Evolutionary conservation across 163 green algal genomes (phyloP), one percentile per base, ranked within the genome.

Genomic region (Prototheca stagnorum): DNA sequence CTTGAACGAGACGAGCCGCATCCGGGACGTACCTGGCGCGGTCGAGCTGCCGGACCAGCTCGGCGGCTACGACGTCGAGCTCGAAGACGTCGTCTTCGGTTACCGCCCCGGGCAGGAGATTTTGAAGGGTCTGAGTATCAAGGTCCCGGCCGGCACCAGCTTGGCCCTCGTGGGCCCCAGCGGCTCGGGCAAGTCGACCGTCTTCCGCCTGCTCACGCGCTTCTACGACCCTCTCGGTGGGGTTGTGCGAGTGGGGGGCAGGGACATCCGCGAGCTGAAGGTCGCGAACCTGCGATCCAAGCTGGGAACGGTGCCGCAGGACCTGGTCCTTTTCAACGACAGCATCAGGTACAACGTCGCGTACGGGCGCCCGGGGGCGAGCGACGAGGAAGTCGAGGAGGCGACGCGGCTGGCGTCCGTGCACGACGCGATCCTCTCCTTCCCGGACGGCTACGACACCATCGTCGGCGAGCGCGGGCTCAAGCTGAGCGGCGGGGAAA

Each of bases 171-270:
- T 98, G 35, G 88, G 88, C 33, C 67, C 72, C 22, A 84, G 63
- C 39, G 88, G 88, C 39, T 84, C 67, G 37, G 88, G 88, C 57
- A 98, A 98, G 65, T 86, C 59, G 35, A 97, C 88, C 12, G 54
- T 98, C 22, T 68, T 95, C 35, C 67, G 85, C 21, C 73, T 94
- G 49, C 60, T 94, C 9, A 88, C 79, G 54, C 57, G 79, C 21
- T 86, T 89, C 40, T 88, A 84, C 49, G 79, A 75, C 51, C 35
- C 56, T 11, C 23, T 57, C 34, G 39, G 15, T 28, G 72, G 74
- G 22, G 26, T 31, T 4, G 57, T 91, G n/a, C 39, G 8, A 9
- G 40, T 90, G 23, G 64, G 61, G 28, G 75, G 77, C n/a, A 52
- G 73, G 27, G 70, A 88, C 45, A 56, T 83, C n/a, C 40, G 43